Conservation (phyloP, 108 stramenopile species). For the Chaetoceros muelleri region DNA sequence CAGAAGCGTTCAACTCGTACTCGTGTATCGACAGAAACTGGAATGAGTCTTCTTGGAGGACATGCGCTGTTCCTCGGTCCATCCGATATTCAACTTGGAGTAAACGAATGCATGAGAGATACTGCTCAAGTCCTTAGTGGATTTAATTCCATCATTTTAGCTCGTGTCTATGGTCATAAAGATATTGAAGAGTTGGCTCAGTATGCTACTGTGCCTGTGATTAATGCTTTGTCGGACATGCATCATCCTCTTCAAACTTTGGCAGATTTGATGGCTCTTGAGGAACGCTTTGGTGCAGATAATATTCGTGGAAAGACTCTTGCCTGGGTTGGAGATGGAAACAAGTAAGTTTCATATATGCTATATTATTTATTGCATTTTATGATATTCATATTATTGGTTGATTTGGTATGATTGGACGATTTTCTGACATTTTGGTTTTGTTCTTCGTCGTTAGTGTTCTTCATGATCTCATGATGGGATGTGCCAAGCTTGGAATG, state of each 20-base stretch:
- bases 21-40: constrained; percentile 94
- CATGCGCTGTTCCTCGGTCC: constrained; percentile 91
- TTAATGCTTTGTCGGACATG: constrained; percentile 92
- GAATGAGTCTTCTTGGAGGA: constrained; percentile 88
- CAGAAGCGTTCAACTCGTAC: constrained; percentile 95
- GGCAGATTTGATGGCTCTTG: constrained; percentile 92
- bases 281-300: constrained; percentile 80
- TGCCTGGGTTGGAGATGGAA: constrained; percentile 97
- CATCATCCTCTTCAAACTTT: constrained; percentile 97
- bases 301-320: constrained; percentile 73
- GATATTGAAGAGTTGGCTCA: constrained; percentile 76
- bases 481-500: constrained; percentile 85
- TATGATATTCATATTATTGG: not conserved
- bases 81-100: constrained; percentile 90
- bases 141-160: constrained; percentile 88
- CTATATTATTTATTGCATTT: no score
- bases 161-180: constrained; percentile 84
- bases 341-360: constrained; percentile 45
- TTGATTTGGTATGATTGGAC: not conserved
- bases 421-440: not conserved
- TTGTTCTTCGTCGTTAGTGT: constrained; percentile 24
- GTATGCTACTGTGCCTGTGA: constrained; percentile 84
- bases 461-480: constrained; percentile 92
- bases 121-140: constrained; percentile 83
- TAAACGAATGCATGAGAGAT: constrained; percentile 92